Evolutionary conservation across 768 basidiomycete genomes (phyloP), one percentile per base, ranked within the genome.

Genomic region (Tulasnella sp.): DNA sequence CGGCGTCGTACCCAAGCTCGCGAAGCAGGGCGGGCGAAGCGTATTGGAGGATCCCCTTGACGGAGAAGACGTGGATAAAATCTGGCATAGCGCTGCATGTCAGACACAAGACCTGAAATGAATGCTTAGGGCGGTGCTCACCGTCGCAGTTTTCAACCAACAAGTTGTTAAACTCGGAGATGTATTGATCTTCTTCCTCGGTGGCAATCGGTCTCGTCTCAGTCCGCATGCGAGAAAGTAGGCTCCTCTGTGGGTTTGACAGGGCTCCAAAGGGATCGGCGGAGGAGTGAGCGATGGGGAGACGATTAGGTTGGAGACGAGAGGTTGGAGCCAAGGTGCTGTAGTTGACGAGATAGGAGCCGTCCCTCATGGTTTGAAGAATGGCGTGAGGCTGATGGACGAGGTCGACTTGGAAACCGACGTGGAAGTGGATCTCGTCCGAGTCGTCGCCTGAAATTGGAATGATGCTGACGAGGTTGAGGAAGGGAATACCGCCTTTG

Each of bases 341-440:
- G 82, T 91, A 89, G 81, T 93, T 88, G 81, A 89, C 87, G 76
- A 89, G 83, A 83, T 94, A 94, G 40, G 87, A 89, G 22, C 96
- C 96, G 79, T 93, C 90, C 25, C 87, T 84, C 73, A 96, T 86
- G 81, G 91, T 93, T 79, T 91, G 88, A 73, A 96, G 84, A 77
- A 97, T 96, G 1, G 89, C 89, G 79, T 89, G 89, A 2, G 94
- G 95, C 83, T 96, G 94, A 80, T 91, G 89, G 22, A 90, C 90
- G 70, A 99, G 85, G 83, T 98, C 94, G 75, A 97, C 92, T 83
- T 99, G 96, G 86, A 99, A 99, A 0, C 97, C 97, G 71, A 99
- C 91, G 80, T 93, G 91, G 81, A 92, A 97, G 11, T 89, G 90
- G 52, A 93, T 86, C 67, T 96, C 91, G 74, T 89, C 88, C 45